Evolutionary conservation across 1,284 basidiomycete species (phyloP).

Genomic region (Anthracocystis panici-leucophaei): DNA sequence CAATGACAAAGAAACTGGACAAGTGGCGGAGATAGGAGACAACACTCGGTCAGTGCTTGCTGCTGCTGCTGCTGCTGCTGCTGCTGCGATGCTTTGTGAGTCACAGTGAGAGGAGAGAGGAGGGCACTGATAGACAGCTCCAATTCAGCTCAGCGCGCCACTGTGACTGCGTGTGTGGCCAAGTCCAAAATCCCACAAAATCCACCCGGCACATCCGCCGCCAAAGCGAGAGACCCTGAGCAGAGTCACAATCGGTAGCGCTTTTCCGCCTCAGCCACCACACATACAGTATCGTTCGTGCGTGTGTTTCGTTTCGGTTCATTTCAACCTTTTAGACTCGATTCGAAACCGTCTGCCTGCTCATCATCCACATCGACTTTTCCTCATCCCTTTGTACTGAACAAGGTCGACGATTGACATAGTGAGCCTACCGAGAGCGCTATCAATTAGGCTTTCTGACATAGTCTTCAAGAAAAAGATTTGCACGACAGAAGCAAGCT

Average conservation of each 20-base stretch:
- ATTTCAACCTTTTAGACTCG: background rate
- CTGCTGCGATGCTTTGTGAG: slow-evolving; percentile 4
- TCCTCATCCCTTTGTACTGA: no score
- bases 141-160: slow-evolving; percentile 1
- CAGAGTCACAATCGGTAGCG: background rate
- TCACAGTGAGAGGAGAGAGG: slow-evolving; percentile 8
- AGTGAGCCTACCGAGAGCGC: no score
- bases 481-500: background rate
- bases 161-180: slow-evolving; percentile 11
- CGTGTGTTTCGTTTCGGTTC: background rate
- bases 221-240: slow-evolving; percentile 13
- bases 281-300: background rate
- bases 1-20: background rate
- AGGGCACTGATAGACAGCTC: slow-evolving; percentile 16
- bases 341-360: no score
- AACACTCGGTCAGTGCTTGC: background rate
- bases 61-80: background rate
- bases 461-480: no score
- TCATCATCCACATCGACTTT: no score
- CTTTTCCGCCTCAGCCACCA: background rate
- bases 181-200: background rate
- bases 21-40: slow-evolving; percentile 29
- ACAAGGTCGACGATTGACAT: no score
- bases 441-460: no score
- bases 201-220: background rate